A percentile compares a stretch with the other conserved stretches of the same genome.
Conservation (phyloP, 768 basidiomycete genomes). For the Tephrocybe sp. region DNA sequence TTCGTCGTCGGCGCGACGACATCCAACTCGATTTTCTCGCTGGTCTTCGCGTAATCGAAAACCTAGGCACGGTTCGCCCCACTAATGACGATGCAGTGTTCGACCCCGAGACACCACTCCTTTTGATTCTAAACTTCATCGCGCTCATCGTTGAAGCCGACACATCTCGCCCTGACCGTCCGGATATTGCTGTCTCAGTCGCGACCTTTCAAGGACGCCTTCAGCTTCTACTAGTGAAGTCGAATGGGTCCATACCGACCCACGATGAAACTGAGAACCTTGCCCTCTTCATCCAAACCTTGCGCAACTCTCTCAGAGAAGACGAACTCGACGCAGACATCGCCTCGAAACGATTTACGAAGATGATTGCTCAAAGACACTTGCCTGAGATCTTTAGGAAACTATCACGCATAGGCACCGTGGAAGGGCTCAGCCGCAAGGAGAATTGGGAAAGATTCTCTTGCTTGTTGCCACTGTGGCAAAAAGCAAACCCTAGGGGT, state of each 20-base stretch:
- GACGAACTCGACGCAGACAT: not conserved
- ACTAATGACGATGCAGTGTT: conserved; percentile 3
- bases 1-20: not conserved
- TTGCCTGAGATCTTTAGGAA: conserved; percentile 13
- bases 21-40: conserved; percentile 15
- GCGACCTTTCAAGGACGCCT: conserved; percentile 9
- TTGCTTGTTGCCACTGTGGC: conserved; percentile 8
- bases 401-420: conserved; percentile 6
- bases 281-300: conserved; percentile 6
- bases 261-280: conserved; percentile 9
- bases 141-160: conserved; percentile 11
- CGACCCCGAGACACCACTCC: conserved; percentile 5
- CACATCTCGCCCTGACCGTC: not conserved
- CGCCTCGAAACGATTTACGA: conserved; percentile 4
- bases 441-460: conserved; percentile 7
- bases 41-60: conserved; percentile 15
- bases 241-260: conserved; percentile 9
- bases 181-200: conserved; percentile 14
- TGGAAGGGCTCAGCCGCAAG: not conserved
- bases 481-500: conserved; percentile 6
- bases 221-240: conserved; percentile 11
- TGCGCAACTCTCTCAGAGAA: conserved; percentile 8
- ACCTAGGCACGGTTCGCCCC: conserved; percentile 10
- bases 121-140: conserved; percentile 16
- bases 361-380: conserved; percentile 7